Evolutionary conservation across 2,329 filamentous ascomycete genomes (phyloP).

Genomic region (Scytalidium lignicola): DNA sequence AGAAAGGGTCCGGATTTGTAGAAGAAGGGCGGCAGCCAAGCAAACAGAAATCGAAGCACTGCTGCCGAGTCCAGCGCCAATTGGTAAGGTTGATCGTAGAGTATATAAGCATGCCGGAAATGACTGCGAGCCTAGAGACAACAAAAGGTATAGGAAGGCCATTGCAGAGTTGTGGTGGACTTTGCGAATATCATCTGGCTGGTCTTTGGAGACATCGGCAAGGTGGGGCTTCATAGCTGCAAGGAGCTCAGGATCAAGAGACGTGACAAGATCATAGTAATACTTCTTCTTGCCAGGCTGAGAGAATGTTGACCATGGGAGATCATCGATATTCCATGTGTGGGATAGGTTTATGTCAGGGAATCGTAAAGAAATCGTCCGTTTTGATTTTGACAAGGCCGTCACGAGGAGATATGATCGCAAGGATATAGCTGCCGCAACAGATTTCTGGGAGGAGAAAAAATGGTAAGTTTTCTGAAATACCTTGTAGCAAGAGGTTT

Average conservation of each 20-base stretch:
- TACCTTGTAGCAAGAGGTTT: neutral
- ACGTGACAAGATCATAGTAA: conserved; percentile 85
- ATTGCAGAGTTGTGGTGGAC: conserved; percentile 78
- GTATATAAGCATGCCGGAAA: conserved; percentile 84
- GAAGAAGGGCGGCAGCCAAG: conserved; percentile 73
- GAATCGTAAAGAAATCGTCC: conserved; percentile 83
- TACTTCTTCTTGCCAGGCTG: conserved; percentile 83
- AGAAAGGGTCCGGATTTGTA: conserved; percentile 82
- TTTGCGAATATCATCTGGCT: conserved; percentile 68
- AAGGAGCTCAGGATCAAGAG: conserved; percentile 77
- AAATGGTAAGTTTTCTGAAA: neutral
- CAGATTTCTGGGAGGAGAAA: conserved; percentile 59
- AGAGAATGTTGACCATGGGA: conserved; percentile 83
- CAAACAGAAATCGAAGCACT: conserved; percentile 94
- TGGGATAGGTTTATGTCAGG: conserved; percentile 86
- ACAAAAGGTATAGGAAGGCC: conserved; percentile 87
- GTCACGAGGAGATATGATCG: conserved; percentile 96
- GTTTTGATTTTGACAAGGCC: conserved; percentile 84
- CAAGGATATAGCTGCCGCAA: conserved; percentile 90
- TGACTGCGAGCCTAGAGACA: conserved; percentile 74
- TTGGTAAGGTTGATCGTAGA: conserved; percentile 87
- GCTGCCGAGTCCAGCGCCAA: conserved; percentile 84
- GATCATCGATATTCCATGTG: conserved; percentile 87
- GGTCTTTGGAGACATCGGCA: conserved; percentile 59
- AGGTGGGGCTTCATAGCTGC: conserved; percentile 78